Conservation (phyloP, 495 filamentous ascomycete genomes). For the Neurospora sp. region DNA sequence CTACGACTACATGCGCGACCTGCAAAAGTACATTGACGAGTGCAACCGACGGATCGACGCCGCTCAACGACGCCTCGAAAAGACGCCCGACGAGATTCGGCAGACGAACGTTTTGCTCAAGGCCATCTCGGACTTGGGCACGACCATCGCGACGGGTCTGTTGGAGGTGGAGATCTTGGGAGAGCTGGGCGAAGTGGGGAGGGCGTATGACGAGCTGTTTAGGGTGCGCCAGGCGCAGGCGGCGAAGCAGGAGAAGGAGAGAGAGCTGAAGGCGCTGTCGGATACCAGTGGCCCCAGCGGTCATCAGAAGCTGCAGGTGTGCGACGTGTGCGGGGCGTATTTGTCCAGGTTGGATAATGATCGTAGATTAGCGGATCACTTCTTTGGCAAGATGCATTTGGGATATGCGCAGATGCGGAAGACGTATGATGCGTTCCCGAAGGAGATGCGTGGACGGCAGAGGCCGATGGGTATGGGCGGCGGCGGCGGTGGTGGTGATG, state of each 20-base stretch:
- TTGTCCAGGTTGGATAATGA: constrained; percentile 88
- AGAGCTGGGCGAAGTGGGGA: constrained; percentile 67
- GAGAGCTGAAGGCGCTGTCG: constrained; percentile 80
- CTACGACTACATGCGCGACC: constrained; percentile 91
- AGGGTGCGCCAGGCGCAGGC: constrained; percentile 70
- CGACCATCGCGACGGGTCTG: constrained; percentile 72
- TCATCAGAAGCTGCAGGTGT: constrained; percentile 98
- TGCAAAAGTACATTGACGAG: constrained; percentile 91
- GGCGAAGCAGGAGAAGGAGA: constrained; percentile 74
- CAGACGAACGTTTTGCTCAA: constrained; percentile 94
- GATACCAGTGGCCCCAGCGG: constrained; percentile 91
- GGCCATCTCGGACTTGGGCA: constrained; percentile 70
- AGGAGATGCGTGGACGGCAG: constrained; percentile 59
- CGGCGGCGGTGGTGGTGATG: constrained; percentile 41
- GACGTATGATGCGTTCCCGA: constrained; percentile 73
- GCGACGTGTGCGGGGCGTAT: constrained; percentile 93
- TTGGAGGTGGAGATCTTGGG: constrained; percentile 80
- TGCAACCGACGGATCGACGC: constrained; percentile 90
- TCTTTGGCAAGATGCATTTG: constrained; percentile 99
- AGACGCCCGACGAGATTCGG: constrained; percentile 94
- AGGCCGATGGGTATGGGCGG: constrained; percentile 43
- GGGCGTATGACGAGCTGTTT: constrained; percentile 78
- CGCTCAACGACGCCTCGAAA: constrained; percentile 84
- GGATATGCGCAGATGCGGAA: constrained; percentile 97
- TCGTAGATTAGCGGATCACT: constrained; percentile 86